Base-by-base conservation (phyloP, 2,329 filamentous ascomycete genomes). In the Hymenoscyphus infarciens region DNA sequence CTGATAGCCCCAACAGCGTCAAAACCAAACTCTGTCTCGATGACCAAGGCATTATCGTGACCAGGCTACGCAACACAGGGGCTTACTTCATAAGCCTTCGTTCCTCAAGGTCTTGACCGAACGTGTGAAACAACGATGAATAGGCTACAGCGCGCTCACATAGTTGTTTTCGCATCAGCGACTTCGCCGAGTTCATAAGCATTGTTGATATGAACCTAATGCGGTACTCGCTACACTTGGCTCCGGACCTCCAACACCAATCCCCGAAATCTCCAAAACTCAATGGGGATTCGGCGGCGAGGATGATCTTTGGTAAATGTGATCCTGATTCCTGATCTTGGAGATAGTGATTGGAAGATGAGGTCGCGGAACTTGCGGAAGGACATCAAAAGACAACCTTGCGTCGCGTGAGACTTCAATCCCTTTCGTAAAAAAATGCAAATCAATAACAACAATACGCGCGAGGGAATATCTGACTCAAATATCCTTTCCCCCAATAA, bases 401-500 rank as follows among this genome's bases (percentile, higher is more conserved):
- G 6, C 15, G 16, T 15, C 16, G 16, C n/a, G 15, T 13, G 38
- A 42, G 33, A 35, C 29, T 39, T n/a, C 39, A 16, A 19, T 45
- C 16, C 39, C n/a, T 45, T 45, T 6, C 33, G 33, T 35, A 13
- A 45, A n/a, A 42, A 5, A 16, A 15, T 19, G 10, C 39, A 45
- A 45, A 45, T 45, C 39, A 45, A 45, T 45, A 6, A n/a, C 16
- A 39, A n/a, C n/a, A n/a, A n/a, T n/a, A n/a, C n/a, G n/a, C n/a
- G 13, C 38, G 13, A 39, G 15, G 38, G 16, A 39, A 16, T n/a
- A 39, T 39, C 16, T n/a, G 13, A 39, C 38, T 39, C 38, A 45
- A 45, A 45, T 35, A 45, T 45, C 39, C 5, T n/a, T 7, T 63
- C 66, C 22, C 45, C 62, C 35, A 49, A 45, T 22, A 15, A 22